phyloP scores from a whole-genome alignment of 352 stramenopile species.

The Phytophthora idaei region DNA sequence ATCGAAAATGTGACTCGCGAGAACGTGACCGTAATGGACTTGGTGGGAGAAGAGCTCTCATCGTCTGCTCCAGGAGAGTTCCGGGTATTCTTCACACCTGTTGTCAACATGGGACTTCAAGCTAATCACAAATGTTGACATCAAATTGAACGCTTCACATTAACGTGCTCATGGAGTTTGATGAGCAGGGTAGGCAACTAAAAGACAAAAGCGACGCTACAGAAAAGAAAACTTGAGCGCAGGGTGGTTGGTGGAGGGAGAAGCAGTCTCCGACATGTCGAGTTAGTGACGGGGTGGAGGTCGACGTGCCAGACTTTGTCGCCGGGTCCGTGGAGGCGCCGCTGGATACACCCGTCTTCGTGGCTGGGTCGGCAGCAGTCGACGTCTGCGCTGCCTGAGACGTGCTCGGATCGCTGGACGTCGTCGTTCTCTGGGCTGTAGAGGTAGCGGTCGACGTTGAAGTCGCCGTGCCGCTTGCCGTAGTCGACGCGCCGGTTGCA shows the following conservation, averaged over 20 bases:
- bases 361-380: conserved; percentile 4
- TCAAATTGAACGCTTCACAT: conserved; percentile 13
- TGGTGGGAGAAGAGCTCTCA: neutral
- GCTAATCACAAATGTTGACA: neutral
- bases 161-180: conserved; percentile 1
- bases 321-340: neutral
- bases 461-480: conserved; percentile 6
- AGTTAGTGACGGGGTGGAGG: conserved; percentile 12
- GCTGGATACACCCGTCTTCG: conserved; percentile 9
- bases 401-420: neutral
- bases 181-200: neutral
- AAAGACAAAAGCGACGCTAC: conserved; percentile 12
- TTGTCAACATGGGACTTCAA: neutral
- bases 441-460: conserved; percentile 13
- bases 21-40: neutral
- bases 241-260: neutral
- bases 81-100: conserved; percentile 2
- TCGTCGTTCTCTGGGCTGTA: conserved; percentile 8
- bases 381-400: conserved; percentile 2
- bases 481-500: conserved; percentile 7
- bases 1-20: neutral
- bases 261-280: neutral
- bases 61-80: neutral
- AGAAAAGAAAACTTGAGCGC: conserved; percentile 2
- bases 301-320: neutral